phyloP scores from a whole-genome alignment of 441 rosid species.

The Isatis lusitanica region DNA sequence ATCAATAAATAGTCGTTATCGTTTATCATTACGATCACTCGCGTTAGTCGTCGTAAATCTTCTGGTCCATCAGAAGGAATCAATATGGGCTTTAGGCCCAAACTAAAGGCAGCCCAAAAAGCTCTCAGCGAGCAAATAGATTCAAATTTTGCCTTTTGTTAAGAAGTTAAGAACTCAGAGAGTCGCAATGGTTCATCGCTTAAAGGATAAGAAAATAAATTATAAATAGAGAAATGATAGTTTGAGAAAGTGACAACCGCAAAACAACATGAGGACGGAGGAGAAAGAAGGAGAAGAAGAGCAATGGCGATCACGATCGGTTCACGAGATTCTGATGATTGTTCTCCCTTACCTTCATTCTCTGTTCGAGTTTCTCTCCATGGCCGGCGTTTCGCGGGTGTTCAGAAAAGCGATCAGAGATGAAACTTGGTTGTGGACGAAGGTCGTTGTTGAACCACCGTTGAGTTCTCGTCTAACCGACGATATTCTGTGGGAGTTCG shows the following conservation, averaged over 20 bases:
- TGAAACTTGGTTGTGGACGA: slow-evolving; percentile 49
- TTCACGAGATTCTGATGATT: slow-evolving; percentile 55
- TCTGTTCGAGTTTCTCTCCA: slow-evolving; percentile 49
- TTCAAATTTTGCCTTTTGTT: background rate
- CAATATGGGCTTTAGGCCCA: background rate
- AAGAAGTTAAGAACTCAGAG: background rate
- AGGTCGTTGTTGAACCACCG: slow-evolving; percentile 42
- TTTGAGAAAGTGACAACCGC: background rate
- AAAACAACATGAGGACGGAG: slow-evolving; percentile 3
- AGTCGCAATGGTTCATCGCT: slow-evolving; percentile 28
- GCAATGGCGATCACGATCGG: slow-evolving; percentile 44
- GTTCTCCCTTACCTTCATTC: slow-evolving; percentile 63
- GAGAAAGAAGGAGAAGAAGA: slow-evolving; percentile 5
- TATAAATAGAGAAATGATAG: background rate
- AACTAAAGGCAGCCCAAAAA: background rate
- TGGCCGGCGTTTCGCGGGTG: slow-evolving; percentile 43
- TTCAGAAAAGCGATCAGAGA: slow-evolving; percentile 45
- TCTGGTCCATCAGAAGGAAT: too few relatives aligned
- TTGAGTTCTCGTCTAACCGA: slow-evolving; percentile 46
- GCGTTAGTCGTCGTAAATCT: background rate
- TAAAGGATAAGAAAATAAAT: slow-evolving; percentile 20
- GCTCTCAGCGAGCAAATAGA: background rate
- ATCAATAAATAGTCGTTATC: background rate
- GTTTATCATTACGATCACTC: background rate
- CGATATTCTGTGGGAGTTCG: slow-evolving; percentile 40